Base-by-base conservation (phyloP, 805 yeast genomes). In the Candida odintsovae region DNA sequence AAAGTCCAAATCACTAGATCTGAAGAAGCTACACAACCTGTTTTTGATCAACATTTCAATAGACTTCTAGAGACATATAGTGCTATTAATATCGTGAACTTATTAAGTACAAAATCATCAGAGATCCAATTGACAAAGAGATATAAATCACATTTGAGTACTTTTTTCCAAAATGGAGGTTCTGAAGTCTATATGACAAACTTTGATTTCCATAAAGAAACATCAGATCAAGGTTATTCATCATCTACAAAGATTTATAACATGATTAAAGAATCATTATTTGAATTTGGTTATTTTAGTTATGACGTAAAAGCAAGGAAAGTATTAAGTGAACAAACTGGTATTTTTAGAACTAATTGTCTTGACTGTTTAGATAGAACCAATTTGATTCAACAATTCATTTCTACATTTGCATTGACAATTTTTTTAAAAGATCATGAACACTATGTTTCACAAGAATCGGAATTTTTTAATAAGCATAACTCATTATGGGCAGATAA, bases 401-500 rank as follows among this genome's bases (percentile, higher is more conserved):
- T 94, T 7, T 87, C 96, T 4, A 75, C 77, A 46, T 78, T 80
- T 45, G 86, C 90, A 3, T 66, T 94, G 38, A 79, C 83, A 48
- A 66, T 72, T 9, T 77, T 80, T 51, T 50, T 78, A 26, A 64
- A 66, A 41, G 76, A 71, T 49, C 70, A 69, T 42, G 65, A 66
- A 28, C 53, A 71, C 42, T 56, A 67, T 36, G 51, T 58, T 10
- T 54, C 64, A 5, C 70, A 67, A 35, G 73, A 70, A 5, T 69
- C 76, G 21, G 92, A 82, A 18, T 68, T 87, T 22, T 75, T 82
- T 61, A 66, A 72, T n/a, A 83, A 82, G 46, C 96, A 90, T 54
- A 87, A 90, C 54, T 77, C 86, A 7, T 68, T 94, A 18, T 94
- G 99, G 99, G 99, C 99, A 1, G 97, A 94, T 64, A 94, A 94